Conservation (phyloP, 1,284 basidiomycete species). For the Tetrapyrgos nigripes region DNA sequence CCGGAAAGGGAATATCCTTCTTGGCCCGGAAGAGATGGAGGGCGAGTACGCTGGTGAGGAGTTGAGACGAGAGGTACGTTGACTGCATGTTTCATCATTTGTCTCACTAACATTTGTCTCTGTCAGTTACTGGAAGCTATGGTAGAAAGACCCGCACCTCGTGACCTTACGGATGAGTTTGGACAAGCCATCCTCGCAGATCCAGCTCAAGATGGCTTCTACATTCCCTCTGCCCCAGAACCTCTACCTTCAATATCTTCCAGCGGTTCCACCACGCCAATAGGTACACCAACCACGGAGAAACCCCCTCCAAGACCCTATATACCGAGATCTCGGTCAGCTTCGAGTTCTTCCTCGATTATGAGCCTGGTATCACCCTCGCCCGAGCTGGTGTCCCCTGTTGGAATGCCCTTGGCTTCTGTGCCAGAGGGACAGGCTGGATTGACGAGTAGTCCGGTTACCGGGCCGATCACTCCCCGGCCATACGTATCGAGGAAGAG, state of each 20-base stretch:
- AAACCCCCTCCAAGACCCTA: not conserved
- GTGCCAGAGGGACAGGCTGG: not conserved
- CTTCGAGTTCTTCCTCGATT: not conserved
- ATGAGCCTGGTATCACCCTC: conserved; percentile 2
- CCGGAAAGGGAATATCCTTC: conserved; percentile 80
- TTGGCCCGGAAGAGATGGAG: conserved; percentile 87
- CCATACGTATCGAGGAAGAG: conserved; percentile 1
- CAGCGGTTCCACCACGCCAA: not conserved
- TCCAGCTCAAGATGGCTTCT: not conserved
- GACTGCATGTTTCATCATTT: conserved; percentile 1
- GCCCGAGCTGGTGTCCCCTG: not conserved
- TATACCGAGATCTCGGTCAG: not conserved
- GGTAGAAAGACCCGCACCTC: conserved; percentile 67
- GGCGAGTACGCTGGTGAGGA: conserved; percentile 86
- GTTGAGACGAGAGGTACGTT: conserved; percentile 78
- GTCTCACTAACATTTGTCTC: conserved; percentile 10
- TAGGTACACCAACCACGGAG: not conserved
- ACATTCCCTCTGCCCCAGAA: not conserved
- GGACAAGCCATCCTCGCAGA: conserved; percentile 42
- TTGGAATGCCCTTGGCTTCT: not conserved
- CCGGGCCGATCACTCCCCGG: not conserved
- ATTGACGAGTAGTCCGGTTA: not conserved
- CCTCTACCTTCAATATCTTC: not conserved
- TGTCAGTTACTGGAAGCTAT: conserved; percentile 60
- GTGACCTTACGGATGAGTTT: conserved; percentile 61